Evolutionary conservation across 306 rosid genomes (phyloP).

Genomic region (Adenanthera pavonina): DNA sequence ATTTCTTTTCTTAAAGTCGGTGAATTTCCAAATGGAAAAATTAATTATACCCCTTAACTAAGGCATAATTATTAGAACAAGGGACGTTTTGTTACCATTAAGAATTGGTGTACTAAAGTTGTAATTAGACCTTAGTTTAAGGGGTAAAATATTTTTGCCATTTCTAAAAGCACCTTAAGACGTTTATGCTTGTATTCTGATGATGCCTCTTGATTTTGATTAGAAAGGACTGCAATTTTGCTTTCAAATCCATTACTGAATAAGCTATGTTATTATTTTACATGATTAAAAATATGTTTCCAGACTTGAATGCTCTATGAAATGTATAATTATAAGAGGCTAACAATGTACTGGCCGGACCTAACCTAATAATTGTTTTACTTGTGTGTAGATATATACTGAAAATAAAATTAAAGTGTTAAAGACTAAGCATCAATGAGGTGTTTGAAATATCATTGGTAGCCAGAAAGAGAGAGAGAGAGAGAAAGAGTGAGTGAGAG

Average conservation of each 20-base stretch:
- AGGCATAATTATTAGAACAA: not conserved
- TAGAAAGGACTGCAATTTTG: not conserved
- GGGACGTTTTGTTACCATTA: not conserved
- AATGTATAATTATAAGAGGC: not conserved
- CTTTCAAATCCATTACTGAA: not conserved
- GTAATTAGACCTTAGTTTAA: not conserved
- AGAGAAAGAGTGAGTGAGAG: not conserved
- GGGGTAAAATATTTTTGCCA: not conserved
- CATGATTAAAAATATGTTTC: not conserved
- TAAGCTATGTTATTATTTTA: not conserved
- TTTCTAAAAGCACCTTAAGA: not conserved
- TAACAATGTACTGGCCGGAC: not conserved
- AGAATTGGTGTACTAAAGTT: not conserved
- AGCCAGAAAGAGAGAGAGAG: too few species aligned
- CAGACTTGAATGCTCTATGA: not conserved
- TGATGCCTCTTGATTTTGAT: constrained; percentile 11
- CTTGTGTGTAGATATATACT: not conserved
- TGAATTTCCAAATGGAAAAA: not conserved
- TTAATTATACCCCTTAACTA: not conserved
- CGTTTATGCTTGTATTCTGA: not conserved
- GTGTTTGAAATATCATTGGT: not conserved
- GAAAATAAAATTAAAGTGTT: not conserved
- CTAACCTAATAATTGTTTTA: not conserved
- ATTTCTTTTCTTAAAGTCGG: not conserved
- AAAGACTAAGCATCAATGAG: not conserved